phyloP scores from a whole-genome alignment of 225 moss, liverwort and hornwort genomes.

The Physcomitrium patens region DNA sequence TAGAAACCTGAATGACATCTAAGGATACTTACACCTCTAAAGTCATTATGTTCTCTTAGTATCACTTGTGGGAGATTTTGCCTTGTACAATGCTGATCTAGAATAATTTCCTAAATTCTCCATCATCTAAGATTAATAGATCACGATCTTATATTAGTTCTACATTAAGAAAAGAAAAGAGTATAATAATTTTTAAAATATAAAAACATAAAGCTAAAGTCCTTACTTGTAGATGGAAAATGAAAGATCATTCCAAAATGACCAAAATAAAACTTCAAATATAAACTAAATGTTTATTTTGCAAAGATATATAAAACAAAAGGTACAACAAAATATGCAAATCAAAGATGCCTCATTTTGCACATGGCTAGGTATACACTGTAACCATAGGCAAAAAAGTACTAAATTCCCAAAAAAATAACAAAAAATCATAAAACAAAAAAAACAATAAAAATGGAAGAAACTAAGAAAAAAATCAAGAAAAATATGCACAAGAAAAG shows the following conservation, averaged over 20 bases:
- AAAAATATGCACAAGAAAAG: no score
- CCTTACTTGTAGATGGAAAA: neutral
- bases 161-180: no score
- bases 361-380: no score
- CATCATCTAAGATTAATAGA: no score
- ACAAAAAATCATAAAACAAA: neutral
- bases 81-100: neutral
- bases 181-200: conserved; percentile 12
- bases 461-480: neutral
- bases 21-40: conserved; percentile 15
- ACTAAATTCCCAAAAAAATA: conserved; percentile 11
- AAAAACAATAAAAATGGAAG: neutral
- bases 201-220: neutral
- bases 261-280: conserved; percentile 25
- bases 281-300: conserved; percentile 18
- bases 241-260: neutral
- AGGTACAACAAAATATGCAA: conserved; percentile 2
- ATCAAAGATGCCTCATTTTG: neutral
- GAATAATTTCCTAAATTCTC: no score
- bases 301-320: neutral
- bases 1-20: conserved; percentile 7
- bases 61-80: neutral
- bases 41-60: neutral
- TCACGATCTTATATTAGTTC: no score
- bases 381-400: no score